phyloP scores from a whole-genome alignment of 1,284 basidiomycete genomes.

The Boletus subluridellus region DNA sequence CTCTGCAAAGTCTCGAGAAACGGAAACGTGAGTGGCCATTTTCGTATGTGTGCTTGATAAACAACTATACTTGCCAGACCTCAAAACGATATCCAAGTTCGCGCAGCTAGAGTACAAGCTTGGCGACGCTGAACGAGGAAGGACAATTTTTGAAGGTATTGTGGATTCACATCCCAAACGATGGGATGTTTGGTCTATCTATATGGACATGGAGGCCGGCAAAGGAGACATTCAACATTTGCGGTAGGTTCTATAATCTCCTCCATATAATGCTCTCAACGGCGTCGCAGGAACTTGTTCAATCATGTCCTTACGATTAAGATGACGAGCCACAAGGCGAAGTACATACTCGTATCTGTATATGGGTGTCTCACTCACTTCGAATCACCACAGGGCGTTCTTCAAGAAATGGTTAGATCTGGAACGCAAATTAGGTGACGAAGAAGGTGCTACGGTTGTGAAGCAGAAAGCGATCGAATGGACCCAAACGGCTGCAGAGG shows the following conservation, averaged over 20 bases:
- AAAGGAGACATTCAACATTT: constrained; percentile 74
- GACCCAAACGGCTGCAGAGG: constrained; percentile 58
- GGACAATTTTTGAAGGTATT: constrained; percentile 95
- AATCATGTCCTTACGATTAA: constrained; percentile 79
- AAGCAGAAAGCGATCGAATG: constrained; percentile 89
- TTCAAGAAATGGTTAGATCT: constrained; percentile 98
- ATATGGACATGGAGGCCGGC: constrained; percentile 91
- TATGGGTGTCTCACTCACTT: constrained; percentile 7
- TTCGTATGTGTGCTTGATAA: constrained; percentile 1
- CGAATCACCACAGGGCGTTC: constrained; percentile 55
- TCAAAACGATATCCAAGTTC: constrained; percentile 93
- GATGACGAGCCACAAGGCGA: constrained; percentile 92
- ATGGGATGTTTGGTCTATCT: constrained; percentile 94
- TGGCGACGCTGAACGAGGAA: constrained; percentile 91
- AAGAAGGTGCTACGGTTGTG: constrained; percentile 75
- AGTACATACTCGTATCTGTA: constrained; percentile 48
- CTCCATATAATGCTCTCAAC: constrained; percentile 10
- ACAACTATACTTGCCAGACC: constrained; percentile 50
- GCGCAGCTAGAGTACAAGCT: constrained; percentile 94
- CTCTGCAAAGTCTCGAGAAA: constrained; percentile 91
- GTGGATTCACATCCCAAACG: constrained; percentile 92
- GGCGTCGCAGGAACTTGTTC: constrained; percentile 66
- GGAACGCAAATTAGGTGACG: constrained; percentile 85
- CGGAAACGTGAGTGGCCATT: constrained; percentile 73
- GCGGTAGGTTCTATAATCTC: constrained; percentile 44